phyloP scores from a whole-genome alignment of 2,329 filamentous ascomycete species.

The Decorospora gaudefroyi region DNA sequence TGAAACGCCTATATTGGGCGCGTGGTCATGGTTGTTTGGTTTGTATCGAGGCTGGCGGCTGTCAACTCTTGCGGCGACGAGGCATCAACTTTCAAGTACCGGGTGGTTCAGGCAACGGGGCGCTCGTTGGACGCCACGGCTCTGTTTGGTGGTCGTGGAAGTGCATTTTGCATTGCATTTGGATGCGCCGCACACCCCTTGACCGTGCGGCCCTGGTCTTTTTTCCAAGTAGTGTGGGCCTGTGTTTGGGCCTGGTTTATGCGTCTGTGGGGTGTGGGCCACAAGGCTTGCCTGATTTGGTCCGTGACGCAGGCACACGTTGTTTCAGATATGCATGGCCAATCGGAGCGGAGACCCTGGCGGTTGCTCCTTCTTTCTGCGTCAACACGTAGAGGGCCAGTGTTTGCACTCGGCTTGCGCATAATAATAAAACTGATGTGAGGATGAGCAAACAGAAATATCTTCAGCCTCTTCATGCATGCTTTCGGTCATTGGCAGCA shows the following conservation, averaged over 20 bases:
- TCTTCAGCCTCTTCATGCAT: too few species aligned
- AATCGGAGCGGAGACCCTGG: conserved; percentile 18
- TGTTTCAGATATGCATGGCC: conserved; percentile 26
- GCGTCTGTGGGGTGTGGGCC: conserved; percentile 19
- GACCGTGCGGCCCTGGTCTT: conserved; percentile 9
- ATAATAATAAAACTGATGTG: too few species aligned
- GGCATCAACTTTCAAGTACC: conserved; percentile 3
- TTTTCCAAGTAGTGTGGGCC: conserved; percentile 1
- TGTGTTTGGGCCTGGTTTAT: conserved; percentile 23
- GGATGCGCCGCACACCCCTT: conserved; percentile 16
- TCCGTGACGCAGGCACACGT: conserved; percentile 11
- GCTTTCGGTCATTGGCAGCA: too few species aligned
- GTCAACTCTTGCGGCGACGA: too few species aligned
- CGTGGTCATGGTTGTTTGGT: too few species aligned
- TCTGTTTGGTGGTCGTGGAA: conserved; percentile 11
- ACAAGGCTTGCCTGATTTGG: conserved; percentile 19
- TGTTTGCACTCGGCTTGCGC: conserved; percentile 14
- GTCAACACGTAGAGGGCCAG: conserved; percentile 10
- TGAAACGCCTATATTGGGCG: too few species aligned
- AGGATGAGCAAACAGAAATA: too few species aligned
- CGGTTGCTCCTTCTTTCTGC: conserved; percentile 13
- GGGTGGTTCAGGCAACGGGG: conserved; percentile 17
- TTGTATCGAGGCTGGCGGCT: too few species aligned
- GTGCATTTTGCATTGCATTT: conserved; percentile 24
- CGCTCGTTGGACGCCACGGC: conserved; percentile 20